phyloP scores from a whole-genome alignment of 208 protist species.

The Acanthamoeba rhysodes region DNA sequence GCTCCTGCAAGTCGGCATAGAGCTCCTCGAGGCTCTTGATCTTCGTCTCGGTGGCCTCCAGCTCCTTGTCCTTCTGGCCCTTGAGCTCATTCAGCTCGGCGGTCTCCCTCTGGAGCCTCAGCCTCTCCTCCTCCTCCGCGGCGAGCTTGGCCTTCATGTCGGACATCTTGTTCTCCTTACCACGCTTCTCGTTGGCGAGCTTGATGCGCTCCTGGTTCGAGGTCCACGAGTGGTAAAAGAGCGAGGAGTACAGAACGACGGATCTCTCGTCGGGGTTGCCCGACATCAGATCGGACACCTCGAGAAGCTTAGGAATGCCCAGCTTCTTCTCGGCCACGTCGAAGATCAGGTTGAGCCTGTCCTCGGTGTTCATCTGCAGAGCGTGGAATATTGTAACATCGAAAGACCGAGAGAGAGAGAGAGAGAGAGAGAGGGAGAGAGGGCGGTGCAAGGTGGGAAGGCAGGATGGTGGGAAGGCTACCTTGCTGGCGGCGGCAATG shows the following conservation, averaged over 20 bases:
- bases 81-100: constrained; percentile 14
- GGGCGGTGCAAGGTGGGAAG: not conserved
- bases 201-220: constrained; percentile 46
- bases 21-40: constrained; percentile 12
- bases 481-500: not conserved
- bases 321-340: constrained; percentile 50
- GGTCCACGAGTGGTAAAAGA: constrained; percentile 55
- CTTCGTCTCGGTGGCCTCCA: constrained; percentile 10
- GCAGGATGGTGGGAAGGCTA: not conserved
- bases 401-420: too few relatives aligned
- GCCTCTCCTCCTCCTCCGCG: constrained; percentile 23
- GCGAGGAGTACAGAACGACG: constrained; percentile 35
- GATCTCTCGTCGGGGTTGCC: constrained; percentile 26
- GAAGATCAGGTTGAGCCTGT: constrained; percentile 21
- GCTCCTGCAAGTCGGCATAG: not conserved
- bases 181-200: constrained; percentile 30
- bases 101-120: not conserved
- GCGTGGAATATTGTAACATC: not conserved
- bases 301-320: constrained; percentile 44
- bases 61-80: constrained; percentile 30
- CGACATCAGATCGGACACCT: constrained; percentile 24
- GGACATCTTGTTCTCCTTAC: not conserved
- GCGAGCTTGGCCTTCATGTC: constrained; percentile 35
- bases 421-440: too few relatives aligned
- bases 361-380: constrained; percentile 24